A percentile compares a stretch with the other conserved stretches of the same genome.
phyloP scores from a whole-genome alignment of 225 moss, liverwort and hornwort species.

The Lunularia cruciata region DNA sequence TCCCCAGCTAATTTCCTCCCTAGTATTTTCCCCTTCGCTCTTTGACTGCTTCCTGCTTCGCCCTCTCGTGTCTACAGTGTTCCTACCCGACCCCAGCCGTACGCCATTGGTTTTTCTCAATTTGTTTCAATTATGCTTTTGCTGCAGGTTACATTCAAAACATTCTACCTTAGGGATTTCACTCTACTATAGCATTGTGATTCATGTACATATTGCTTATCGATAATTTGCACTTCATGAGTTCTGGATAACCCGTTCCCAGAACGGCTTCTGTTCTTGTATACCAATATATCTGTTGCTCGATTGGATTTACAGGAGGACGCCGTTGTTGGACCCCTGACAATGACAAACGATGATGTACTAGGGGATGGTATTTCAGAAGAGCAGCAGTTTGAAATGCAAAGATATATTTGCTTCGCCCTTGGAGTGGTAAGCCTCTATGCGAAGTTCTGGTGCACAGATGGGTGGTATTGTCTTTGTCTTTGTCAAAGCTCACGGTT shows the following conservation, averaged over 20 bases:
- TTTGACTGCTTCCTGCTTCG: no score
- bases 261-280: not conserved
- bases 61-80: no score
- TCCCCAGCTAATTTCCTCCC: no score
- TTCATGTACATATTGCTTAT: not conserved
- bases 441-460: not conserved
- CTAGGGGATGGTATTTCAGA: slow-evolving; percentile 93
- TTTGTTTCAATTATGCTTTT: no score
- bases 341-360: slow-evolving; percentile 96
- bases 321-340: slow-evolving; percentile 32
- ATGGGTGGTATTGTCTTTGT: not conserved
- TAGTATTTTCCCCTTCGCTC: no score
- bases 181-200: not conserved
- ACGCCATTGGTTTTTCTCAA: no score
- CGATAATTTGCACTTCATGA: no score
- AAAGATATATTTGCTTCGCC: slow-evolving; percentile 63
- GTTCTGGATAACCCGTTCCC: no score
- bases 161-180: no score
- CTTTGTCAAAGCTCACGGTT: no score
- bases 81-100: no score
- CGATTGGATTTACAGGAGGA: slow-evolving; percentile 55
- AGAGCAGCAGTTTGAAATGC: slow-evolving; percentile 94
- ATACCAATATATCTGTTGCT: not conserved
- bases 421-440: slow-evolving; percentile 65
- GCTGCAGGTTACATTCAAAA: no score